phyloP scores from a whole-genome alignment of 2,329 filamentous ascomycete species.

The Rhinocladiella mackenziei region DNA sequence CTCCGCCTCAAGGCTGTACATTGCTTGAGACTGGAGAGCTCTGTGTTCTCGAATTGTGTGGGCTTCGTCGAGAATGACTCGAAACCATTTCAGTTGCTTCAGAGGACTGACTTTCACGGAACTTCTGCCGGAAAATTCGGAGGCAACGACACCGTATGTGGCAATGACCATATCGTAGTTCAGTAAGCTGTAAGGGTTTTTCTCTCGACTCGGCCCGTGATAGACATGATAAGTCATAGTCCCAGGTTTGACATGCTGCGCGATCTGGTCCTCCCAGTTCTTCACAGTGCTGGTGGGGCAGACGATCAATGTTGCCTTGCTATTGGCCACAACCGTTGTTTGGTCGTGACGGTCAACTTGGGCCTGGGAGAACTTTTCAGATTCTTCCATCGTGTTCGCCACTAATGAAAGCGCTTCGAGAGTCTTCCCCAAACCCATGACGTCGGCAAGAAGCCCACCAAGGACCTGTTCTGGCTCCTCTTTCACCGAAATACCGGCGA shows the following conservation, averaged over 20 bases:
- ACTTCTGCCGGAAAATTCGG: slow-evolving; percentile 63
- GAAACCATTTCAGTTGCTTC: slow-evolving; percentile 81
- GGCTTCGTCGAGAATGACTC: slow-evolving; percentile 89
- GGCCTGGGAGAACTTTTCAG: slow-evolving; percentile 57
- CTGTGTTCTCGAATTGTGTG: slow-evolving; percentile 86
- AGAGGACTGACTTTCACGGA: slow-evolving; percentile 54
- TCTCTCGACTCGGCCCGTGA: slow-evolving; percentile 73
- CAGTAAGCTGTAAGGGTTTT: slow-evolving; percentile 63
- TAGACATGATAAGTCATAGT: slow-evolving; percentile 74
- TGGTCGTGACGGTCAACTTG: slow-evolving; percentile 32
- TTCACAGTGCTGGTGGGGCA: slow-evolving; percentile 86
- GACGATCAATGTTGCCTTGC: slow-evolving; percentile 76
- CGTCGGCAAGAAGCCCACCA: slow-evolving; percentile 74
- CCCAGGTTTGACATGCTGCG: slow-evolving; percentile 66
- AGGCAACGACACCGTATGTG: slow-evolving; percentile 83
- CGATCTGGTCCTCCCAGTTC: slow-evolving; percentile 93
- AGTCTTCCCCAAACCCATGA: slow-evolving; percentile 87
- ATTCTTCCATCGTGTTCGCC: slow-evolving; percentile 59
- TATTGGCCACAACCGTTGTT: slow-evolving; percentile 57
- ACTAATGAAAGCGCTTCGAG: slow-evolving; percentile 80
- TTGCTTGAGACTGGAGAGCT: slow-evolving; percentile 78
- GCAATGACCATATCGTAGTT: slow-evolving; percentile 83
- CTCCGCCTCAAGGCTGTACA: slow-evolving; percentile 72
- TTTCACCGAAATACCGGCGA: slow-evolving; percentile 66
- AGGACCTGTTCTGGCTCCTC: slow-evolving; percentile 62